Evolutionary conservation across 495 filamentous ascomycete genomes (phyloP), one percentile per base, ranked within the genome.

Genomic region (Choiromyces venosus): DNA sequence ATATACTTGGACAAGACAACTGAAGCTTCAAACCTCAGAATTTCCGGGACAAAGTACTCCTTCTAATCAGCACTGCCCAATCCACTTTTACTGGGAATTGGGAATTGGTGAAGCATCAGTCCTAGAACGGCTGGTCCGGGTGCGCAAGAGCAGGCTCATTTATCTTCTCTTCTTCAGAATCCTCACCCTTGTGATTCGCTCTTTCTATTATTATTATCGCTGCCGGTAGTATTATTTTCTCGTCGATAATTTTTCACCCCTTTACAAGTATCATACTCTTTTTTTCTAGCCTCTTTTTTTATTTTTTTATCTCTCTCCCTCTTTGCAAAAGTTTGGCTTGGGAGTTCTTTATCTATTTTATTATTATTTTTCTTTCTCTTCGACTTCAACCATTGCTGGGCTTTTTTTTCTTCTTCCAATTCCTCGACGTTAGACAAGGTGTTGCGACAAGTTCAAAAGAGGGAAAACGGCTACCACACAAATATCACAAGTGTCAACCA

Each of bases 281-380:
- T 37, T 71, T 42, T 71, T 71, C 69, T 52, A 65, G 69, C 69
- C 73, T 72, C 75, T 73, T 73, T 56, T 71, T 69, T 78, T 40
- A 71, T 73, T 68, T 37, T 39, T 35, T 35, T 33, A 33, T 37
- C 35, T 37, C 42, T 66, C 44, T 52, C 21, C 18, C 40, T 66
- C 25, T 66, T n/a, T 35, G n/a, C 36, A 70, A 56, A 56, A n/a
- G n/a, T 29, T 29, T 56, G 46, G 9, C 46, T n/a, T 44, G 35
- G 76, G 72, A 80, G 46, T 71, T 74, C 69, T 73, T 68, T 71
- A 35, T 77, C 74, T 75, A 75, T 71, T 76, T 81, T 81, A n/a
- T n/a, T 80, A 78, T 44, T 1, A 10, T 29, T 25, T 14, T 12
- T 29, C 4, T 29, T 29, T 56, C n/a, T 29, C 19, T 56, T 56